Base-by-base conservation (phyloP, 2,329 filamentous ascomycete genomes). In the Hypoxylon sp. region DNA sequence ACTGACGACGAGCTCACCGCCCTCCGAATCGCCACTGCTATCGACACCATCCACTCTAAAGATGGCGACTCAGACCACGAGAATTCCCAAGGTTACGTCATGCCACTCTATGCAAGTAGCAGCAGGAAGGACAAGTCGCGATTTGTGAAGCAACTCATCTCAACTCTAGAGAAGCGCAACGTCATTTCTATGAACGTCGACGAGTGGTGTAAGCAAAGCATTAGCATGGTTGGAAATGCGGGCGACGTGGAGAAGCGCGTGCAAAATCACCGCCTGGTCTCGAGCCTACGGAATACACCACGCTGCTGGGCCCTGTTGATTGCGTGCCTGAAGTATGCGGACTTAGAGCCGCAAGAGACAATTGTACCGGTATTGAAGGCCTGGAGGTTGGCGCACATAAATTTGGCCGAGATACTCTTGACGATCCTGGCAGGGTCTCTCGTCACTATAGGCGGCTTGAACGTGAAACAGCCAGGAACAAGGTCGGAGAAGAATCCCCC, bases 351-450 rank as follows among this genome's bases (percentile, higher is more conserved):
- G 6, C 24, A 53, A 21, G 62, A 59, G 37, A 65, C 54, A 7
- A 48, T 65, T 24, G 21, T 65, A 5, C 62, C 62, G 8, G 35
- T 65, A 8, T 54, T 32, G 47, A 65, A 65, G 37, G 54, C 62
- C 2, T 65, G 55, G 55, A 47, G 55, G 24, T 6, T 54, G 24
- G 39, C 54, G 48, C 62, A 65, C 7, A 65, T 65, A 29, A 65
- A 60, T 48, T 13, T 59, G 24, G 46, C 54, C 11, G 62, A 65
- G 55, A 65, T 65, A 15, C 62, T 65, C 31, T 10, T 65, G 8
- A 65, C 62, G 35, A 37, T 65, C 3, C n/a, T 65, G 10, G 39
- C 62, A 1, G 62, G 62, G 0, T 65, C 62, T 15, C 50, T 65
- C 17, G 24, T 65, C 21, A 54, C 62, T 2, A 47, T 65, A 13